phyloP scores from a whole-genome alignment of 208 protist genomes.

The Leishmania mexicana region DNA sequence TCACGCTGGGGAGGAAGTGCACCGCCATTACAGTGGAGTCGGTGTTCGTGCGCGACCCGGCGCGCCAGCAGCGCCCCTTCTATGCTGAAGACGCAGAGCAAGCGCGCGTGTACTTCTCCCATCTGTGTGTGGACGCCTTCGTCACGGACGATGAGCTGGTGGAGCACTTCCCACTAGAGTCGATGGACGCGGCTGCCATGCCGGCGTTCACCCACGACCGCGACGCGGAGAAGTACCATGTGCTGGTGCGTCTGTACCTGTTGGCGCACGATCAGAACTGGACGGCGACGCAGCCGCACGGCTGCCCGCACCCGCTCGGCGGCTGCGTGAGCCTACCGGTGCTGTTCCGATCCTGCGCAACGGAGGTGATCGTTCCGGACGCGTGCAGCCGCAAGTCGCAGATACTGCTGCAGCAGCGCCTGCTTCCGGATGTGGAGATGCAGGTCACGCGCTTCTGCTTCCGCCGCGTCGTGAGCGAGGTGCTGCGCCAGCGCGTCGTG shows the following conservation, averaged over 20 bases:
- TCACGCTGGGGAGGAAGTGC: background rate
- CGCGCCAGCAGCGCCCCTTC: constrained; percentile 11
- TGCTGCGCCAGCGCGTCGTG: constrained; percentile 12
- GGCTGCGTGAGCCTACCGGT: constrained; percentile 1
- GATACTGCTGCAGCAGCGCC: constrained; percentile 12
- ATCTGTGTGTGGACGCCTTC: constrained; percentile 10
- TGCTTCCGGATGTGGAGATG: constrained; percentile 19
- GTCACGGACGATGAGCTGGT: constrained; percentile 23
- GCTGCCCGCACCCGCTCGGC: constrained; percentile 16
- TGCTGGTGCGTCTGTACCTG: constrained; percentile 27
- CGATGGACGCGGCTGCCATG: constrained; percentile 11
- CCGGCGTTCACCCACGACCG: constrained; percentile 18
- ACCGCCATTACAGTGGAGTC: constrained; percentile 26
- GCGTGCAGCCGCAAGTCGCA: background rate
- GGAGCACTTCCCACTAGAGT: constrained; percentile 3
- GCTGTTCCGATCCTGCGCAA: constrained; percentile 9
- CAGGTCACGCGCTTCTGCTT: constrained; percentile 18
- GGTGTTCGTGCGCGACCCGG: constrained; percentile 20
- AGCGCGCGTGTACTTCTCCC: constrained; percentile 19
- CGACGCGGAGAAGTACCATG: constrained; percentile 24
- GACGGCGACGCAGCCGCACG: constrained; percentile 10
- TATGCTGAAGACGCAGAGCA: constrained; percentile 24
- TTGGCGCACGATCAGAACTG: constrained; percentile 28
- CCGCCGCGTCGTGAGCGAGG: constrained; percentile 21
- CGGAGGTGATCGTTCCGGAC: constrained; percentile 5